Evolutionary conservation across 176 grass and related monocot species (phyloP).

Genomic region (Oryza australiensis): DNA sequence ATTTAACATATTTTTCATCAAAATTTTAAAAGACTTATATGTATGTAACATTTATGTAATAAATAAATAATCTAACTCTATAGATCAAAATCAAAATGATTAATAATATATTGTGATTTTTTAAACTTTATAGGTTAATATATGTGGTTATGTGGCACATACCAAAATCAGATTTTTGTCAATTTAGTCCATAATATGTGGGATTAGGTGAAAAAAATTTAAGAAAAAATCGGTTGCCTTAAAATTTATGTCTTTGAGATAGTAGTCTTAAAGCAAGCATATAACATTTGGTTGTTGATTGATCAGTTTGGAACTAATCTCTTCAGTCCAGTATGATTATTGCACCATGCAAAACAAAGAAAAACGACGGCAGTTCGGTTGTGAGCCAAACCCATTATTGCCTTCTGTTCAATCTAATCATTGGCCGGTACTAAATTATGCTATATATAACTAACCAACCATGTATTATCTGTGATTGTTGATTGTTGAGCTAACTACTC

Average conservation of each 20-base stretch:
- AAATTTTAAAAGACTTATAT: too few relatives aligned
- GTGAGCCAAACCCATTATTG: slow-evolving; percentile 2
- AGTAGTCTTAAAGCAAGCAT: background rate
- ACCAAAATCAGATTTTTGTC: too few relatives aligned
- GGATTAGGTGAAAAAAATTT: too few relatives aligned
- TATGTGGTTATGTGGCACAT: too few relatives aligned
- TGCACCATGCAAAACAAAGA: background rate
- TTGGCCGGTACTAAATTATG: background rate
- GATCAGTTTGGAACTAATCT: background rate
- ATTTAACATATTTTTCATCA: too few relatives aligned
- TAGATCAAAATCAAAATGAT: too few relatives aligned
- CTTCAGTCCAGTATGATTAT: background rate
- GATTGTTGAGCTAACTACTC: background rate
- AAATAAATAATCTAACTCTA: too few relatives aligned
- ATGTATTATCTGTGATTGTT: background rate
- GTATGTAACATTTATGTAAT: too few relatives aligned
- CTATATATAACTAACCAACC: background rate
- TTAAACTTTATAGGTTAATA: too few relatives aligned
- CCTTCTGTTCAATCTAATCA: background rate
- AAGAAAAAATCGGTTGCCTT: background rate
- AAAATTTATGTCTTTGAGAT: background rate
- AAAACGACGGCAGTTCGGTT: background rate
- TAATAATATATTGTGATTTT: too few relatives aligned
- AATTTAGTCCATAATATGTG: too few relatives aligned
- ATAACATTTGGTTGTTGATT: background rate